These are phyloP conservation scores for Entophlyctis helioformis DNA, from an alignment of 192 early-diverging fungal species.

Conservation along the genomic window DNA sequence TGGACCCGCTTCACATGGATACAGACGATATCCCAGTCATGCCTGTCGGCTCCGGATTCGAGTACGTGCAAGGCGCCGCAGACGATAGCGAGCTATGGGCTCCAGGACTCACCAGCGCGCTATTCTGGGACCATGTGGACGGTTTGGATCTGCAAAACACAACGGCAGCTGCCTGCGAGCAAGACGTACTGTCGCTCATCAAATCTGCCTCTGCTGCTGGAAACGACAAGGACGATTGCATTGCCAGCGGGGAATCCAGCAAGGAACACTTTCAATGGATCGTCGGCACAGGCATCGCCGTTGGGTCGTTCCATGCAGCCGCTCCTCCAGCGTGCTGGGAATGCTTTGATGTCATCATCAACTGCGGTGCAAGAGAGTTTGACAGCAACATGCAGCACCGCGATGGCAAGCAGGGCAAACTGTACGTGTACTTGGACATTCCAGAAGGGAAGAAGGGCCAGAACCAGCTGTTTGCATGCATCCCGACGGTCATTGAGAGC, in stretches of 20 bases:
- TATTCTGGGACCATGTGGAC: conserved; percentile 51
- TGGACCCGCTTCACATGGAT: too few relatives aligned
- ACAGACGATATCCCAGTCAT: too few relatives aligned
- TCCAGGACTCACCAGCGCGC: conserved; percentile 36
- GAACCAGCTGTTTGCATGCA: conserved; percentile 37
- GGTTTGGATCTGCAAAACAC: conserved; percentile 3
- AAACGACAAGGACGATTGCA: conserved; percentile 4
- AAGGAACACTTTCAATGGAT: conserved; percentile 34
- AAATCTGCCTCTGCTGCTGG: neutral
- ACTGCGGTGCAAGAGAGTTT: conserved; percentile 65
- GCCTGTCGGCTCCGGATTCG: conserved; percentile 38
- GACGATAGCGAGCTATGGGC: conserved; percentile 88
- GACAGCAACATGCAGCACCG: too few relatives aligned
- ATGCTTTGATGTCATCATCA: conserved; percentile 67
- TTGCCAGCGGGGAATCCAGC: neutral
- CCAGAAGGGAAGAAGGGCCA: conserved; percentile 86
- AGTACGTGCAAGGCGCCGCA: conserved; percentile 80
- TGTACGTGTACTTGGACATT: conserved; percentile 64
- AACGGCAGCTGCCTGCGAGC: too few relatives aligned
- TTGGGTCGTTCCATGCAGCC: conserved; percentile 37
- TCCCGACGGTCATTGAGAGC: conserved; percentile 48
- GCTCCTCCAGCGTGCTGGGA: conserved; percentile 45
- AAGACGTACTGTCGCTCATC: neutral
- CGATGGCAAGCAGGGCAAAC: conserved; percentile 28
- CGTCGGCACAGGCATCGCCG: conserved; percentile 45